Conservation (phyloP, 208 protist species). For the Trichomonas gallinae region DNA sequence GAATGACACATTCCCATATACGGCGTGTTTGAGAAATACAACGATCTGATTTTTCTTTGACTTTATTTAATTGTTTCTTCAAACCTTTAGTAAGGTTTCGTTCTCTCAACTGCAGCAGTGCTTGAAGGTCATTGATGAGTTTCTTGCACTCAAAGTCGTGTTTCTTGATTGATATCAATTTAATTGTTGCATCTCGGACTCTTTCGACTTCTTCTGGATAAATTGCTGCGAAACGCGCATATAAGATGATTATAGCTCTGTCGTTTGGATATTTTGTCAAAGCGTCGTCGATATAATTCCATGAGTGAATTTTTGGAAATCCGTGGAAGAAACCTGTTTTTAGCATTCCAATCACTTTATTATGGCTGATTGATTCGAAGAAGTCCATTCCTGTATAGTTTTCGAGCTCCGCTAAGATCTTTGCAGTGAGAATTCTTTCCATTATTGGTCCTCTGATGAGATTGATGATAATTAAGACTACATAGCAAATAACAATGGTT, state of each 20-base stretch:
- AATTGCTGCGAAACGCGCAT: background rate
- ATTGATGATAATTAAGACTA: background rate
- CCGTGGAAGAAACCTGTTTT: background rate
- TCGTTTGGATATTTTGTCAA: background rate
- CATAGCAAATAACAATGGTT: background rate
- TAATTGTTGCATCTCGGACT: background rate
- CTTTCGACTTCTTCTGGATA: background rate
- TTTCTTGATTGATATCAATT: background rate
- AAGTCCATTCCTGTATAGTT: background rate
- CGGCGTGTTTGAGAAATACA: background rate
- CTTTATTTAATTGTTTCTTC: background rate
- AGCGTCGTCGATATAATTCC: background rate
- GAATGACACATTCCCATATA: constrained; percentile 9
- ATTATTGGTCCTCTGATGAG: background rate
- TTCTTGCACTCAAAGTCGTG: background rate
- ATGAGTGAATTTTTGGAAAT: background rate
- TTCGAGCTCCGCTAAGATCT: background rate
- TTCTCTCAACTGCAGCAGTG: background rate
- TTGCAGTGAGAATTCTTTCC: no score
- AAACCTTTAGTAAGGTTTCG: background rate
- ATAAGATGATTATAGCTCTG: background rate
- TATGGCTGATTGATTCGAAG: background rate
- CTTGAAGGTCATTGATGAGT: background rate
- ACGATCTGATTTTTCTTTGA: background rate
- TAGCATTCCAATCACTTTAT: background rate